A percentile compares a stretch with the other conserved stretches of the same genome.
Conservation (phyloP, 148 eudicot genomes). For the Arctostaphylos glauca region DNA sequence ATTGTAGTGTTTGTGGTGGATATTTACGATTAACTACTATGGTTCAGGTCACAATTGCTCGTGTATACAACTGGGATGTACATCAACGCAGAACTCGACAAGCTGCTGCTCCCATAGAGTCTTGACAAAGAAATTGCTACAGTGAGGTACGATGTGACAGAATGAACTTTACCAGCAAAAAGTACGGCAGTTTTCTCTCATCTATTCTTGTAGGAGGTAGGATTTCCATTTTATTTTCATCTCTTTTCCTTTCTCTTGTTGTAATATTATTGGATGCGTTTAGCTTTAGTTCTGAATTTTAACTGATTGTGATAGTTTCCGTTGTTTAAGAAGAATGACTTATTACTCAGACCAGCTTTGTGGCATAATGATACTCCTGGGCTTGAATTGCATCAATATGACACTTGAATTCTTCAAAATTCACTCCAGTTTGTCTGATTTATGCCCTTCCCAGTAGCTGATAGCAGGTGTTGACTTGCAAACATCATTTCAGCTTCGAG, state of each 20-base stretch:
- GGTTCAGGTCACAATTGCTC: constrained; percentile 84
- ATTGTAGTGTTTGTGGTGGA: background rate
- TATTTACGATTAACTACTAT: background rate
- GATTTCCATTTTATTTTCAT: background rate
- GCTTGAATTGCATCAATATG: background rate
- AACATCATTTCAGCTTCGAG: background rate
- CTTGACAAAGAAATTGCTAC: constrained; percentile 27
- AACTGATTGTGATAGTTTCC: background rate
- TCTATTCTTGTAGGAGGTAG: constrained; percentile 7
- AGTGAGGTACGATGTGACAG: background rate
- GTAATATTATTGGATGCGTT: constrained; percentile 2
- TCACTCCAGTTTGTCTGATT: background rate
- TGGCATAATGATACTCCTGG: background rate
- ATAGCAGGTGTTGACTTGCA: background rate
- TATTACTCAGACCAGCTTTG: background rate
- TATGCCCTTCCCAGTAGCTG: background rate
- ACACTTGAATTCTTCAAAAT: background rate
- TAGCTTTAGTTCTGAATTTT: background rate
- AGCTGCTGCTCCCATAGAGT: constrained; percentile 38
- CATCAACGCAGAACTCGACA: constrained; percentile 76
- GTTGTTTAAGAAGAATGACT: background rate
- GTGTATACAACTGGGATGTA: constrained; percentile 95
- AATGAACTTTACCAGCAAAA: constrained; percentile 5
- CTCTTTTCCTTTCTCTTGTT: background rate
- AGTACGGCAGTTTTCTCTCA: background rate